Evolutionary conservation across 306 rosid genomes (phyloP), one percentile per base, ranked within the genome.

Genomic region (Medicago arabica): DNA sequence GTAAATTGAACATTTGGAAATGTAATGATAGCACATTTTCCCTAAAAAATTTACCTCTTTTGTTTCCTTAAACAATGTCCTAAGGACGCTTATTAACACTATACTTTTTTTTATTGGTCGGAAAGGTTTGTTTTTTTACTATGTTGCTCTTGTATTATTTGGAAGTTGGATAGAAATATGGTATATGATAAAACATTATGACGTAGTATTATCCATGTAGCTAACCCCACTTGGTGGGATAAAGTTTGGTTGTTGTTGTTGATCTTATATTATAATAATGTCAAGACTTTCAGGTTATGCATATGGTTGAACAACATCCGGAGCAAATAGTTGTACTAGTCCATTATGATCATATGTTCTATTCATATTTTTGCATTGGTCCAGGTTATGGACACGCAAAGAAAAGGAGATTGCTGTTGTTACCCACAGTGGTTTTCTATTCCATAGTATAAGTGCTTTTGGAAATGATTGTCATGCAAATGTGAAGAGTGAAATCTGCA

Each of bases 381-480:
- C 59, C 88, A 95, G 99, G 99, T 71, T 95, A 84, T 95, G 97
- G 98, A 90, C 96, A 4, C 92, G 96, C 18, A 79, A 95, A 85
- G 97, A 95, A 85, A 87, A 89, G 64, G 93, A 95, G 84, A 95
- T 95, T 71, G 98, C 96, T 57, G 84, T 95, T 75, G 90, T 90
- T 68, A 63, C 79, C 72, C 99, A 95, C 87, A 82, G 97, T 49
- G 93, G 89, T 73, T 95, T 90, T 82, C 83, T 90, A 78, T 83
- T 70, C 78, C 92, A 95, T 68, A 70, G 88, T 21, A 75, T 95
- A 39, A 84, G 88, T 49, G 76, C 88, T 81, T 92, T 95, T 77
- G 97, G 97, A 83, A 86, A 89, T 80, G 97, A 87, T 44, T 90
- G 97, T 50, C 97, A 95, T 88, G 86, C 97, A 75, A 65, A 76